Conservation (phyloP, 805 yeast genomes). For the Zygoascus flipseniorum region DNA sequence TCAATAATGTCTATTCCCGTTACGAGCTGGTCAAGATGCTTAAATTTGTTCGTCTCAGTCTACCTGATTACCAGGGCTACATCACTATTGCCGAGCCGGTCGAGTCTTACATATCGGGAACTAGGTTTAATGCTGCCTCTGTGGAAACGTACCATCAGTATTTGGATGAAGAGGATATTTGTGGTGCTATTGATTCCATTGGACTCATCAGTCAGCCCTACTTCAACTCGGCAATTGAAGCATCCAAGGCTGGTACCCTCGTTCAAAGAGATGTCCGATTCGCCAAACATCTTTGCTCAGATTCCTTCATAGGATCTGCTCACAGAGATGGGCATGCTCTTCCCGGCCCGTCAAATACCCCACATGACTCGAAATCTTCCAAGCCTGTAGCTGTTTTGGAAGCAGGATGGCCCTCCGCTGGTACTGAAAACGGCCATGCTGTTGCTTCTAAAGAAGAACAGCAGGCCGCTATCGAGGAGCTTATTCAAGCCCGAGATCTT, state of each 20-base stretch:
- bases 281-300: constrained; percentile 44
- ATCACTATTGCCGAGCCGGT: constrained; percentile 82
- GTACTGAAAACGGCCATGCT: constrained; percentile 60
- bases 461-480: constrained; percentile 52
- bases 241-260: constrained; percentile 56
- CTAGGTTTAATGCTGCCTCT: constrained; percentile 16
- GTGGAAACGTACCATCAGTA: constrained; percentile 6
- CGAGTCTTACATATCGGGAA: constrained; percentile 37
- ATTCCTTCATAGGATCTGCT: constrained; percentile 23
- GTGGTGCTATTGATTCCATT: constrained; percentile 70
- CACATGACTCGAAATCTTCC: background rate
- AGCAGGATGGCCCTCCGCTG: constrained; percentile 85
- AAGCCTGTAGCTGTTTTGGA: constrained; percentile 56
- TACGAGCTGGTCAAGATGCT: constrained; percentile 16
- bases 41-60: constrained; percentile 9
- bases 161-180: constrained; percentile 48
- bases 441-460: constrained; percentile 66
- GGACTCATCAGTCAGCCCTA: constrained; percentile 72
- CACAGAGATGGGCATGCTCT: constrained; percentile 2
- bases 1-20: constrained; percentile 11
- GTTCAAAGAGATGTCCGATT: constrained; percentile 50
- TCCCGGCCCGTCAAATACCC: background rate
- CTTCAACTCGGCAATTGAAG: constrained; percentile 51
- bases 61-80: constrained; percentile 33
- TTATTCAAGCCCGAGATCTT: constrained; percentile 31